Evolutionary conservation across 2,329 filamentous ascomycete species (phyloP).

Genomic region (Stachybotrys chartarum): DNA sequence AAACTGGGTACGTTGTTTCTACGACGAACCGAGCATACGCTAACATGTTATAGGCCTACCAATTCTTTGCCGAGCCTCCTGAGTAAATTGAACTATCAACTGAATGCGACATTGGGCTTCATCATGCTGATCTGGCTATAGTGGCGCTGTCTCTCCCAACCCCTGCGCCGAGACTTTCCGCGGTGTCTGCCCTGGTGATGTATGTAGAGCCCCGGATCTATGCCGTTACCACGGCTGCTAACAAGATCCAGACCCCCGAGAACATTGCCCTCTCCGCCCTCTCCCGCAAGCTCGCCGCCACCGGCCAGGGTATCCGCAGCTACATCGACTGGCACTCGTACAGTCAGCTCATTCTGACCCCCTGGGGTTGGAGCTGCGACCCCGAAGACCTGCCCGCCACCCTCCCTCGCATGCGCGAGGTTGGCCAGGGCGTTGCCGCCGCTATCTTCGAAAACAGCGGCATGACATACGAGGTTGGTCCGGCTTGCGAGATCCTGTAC

Average conservation of each 20-base stretch:
- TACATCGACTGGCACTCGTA: slow-evolving; percentile 57
- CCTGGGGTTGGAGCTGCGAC: slow-evolving; percentile 48
- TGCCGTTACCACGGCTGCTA: not conserved
- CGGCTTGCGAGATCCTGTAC: slow-evolving; percentile 46
- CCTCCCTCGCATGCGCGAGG: slow-evolving; percentile 13
- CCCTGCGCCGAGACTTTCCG: slow-evolving; percentile 38
- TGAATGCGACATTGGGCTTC: not conserved
- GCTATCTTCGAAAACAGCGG: slow-evolving; percentile 17
- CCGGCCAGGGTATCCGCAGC: slow-evolving; percentile 38
- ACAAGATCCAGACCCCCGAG: slow-evolving; percentile 28
- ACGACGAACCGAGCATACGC: not conserved
- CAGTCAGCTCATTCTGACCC: slow-evolving; percentile 45
- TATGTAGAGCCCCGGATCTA: not conserved
- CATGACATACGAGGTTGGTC: slow-evolving; percentile 25
- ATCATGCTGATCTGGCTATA: not conserved
- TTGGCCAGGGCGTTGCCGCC: slow-evolving; percentile 29
- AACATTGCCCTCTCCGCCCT: slow-evolving; percentile 25
- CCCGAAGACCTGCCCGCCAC: slow-evolving; percentile 12
- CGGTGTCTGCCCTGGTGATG: slow-evolving; percentile 30
- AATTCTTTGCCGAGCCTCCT: slow-evolving; percentile 25
- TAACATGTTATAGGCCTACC: slow-evolving; percentile 3
- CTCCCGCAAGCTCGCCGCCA: slow-evolving; percentile 31
- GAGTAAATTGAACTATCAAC: not conserved
- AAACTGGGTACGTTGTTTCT: slow-evolving; percentile 33
- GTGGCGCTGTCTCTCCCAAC: slow-evolving; percentile 30